phyloP scores from a whole-genome alignment of 192 early-diverging fungal species.

The Umbelopsis vinacea region DNA sequence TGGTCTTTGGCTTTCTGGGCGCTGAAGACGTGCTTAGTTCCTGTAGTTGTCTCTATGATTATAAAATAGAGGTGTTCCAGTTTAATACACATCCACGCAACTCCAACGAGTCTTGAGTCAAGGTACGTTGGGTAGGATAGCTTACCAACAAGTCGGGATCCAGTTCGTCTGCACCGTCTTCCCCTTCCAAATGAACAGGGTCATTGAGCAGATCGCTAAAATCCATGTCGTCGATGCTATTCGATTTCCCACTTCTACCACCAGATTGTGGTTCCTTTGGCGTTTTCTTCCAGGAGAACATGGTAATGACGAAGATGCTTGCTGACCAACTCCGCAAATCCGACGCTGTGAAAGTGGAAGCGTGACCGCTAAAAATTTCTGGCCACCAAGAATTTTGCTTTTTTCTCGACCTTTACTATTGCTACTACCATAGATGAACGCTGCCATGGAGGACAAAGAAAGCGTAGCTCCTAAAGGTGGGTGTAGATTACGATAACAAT shows the following conservation, averaged over 20 bases:
- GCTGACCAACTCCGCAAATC: not conserved
- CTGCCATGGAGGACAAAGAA: not conserved
- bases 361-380: constrained; percentile 13
- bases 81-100: not conserved
- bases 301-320: not conserved
- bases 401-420: not conserved
- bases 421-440: not conserved
- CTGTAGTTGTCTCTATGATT: constrained; percentile 50
- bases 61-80: too few species aligned
- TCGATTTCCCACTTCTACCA: not conserved
- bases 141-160: constrained; percentile 62
- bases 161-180: constrained; percentile 42
- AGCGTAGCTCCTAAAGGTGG: constrained; percentile 3
- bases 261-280: not conserved
- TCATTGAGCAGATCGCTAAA: constrained; percentile 34
- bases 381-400: not conserved
- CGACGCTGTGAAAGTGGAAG: too few species aligned
- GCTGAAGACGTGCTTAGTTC: constrained; percentile 40
- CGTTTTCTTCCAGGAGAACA: constrained; percentile 13
- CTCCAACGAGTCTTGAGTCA: not conserved
- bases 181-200: constrained; percentile 30
- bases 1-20: constrained; percentile 1
- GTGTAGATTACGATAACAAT: not conserved
- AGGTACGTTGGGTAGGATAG: too few species aligned
- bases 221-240: constrained; percentile 12